Evolutionary conservation across 345 rosid genomes (phyloP).

Genomic region (Lenwebbia sp.): DNA sequence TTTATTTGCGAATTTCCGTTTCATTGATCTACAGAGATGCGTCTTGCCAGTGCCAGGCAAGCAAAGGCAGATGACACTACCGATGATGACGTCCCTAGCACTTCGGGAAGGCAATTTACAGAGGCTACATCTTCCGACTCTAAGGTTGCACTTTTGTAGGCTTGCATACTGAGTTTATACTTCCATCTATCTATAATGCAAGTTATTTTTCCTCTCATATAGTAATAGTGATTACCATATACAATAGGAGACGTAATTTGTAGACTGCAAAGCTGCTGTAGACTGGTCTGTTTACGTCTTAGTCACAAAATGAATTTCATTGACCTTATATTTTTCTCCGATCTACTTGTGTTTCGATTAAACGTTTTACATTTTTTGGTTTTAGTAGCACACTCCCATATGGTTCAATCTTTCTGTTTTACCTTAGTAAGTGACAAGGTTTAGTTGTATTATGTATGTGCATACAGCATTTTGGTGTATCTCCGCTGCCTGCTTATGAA

Average conservation of each 20-base stretch:
- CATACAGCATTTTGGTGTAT: conserved; percentile 76
- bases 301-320: conserved; percentile 25
- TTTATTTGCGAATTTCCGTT: conserved; percentile 4
- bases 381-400: background rate
- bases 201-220: background rate
- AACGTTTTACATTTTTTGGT: background rate
- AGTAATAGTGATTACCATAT: background rate
- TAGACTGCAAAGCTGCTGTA: background rate
- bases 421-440: background rate
- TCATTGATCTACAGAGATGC: conserved; percentile 42
- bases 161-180: background rate
- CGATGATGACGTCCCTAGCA: conserved; percentile 66
- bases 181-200: background rate
- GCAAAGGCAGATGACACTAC: conserved; percentile 44
- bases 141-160: conserved; percentile 1
- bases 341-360: background rate
- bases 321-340: background rate
- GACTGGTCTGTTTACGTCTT: conserved; percentile 10
- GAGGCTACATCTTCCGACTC: conserved; percentile 23
- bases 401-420: background rate
- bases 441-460: background rate
- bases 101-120: conserved; percentile 68
- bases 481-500: conserved; percentile 96
- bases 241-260: background rate
- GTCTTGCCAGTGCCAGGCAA: conserved; percentile 70